Evolutionary conservation across 371 early-diverging fungal genomes (phyloP), one percentile per base, ranked within the genome.

Genomic region (Syncephalastrum sp.): DNA sequence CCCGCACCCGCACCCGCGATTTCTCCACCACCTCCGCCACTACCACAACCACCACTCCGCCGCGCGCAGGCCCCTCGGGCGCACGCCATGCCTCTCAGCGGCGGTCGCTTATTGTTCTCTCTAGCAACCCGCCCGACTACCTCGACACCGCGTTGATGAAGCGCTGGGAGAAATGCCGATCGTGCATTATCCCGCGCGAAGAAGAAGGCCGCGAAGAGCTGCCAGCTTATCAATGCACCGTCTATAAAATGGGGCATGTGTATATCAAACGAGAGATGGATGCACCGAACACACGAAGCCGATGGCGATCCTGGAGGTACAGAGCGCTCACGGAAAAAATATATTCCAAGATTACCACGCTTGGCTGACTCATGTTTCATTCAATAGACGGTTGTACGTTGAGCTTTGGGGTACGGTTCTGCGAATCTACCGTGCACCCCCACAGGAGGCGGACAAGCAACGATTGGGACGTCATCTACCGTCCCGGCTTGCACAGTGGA

Each of bases 211-310:
- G 55, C 6, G 72, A 78, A 56, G 69, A 70, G 41, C 52, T 78
- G 29, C 79, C 79, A 1, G 57, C 56, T 10, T 78, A 78, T 41
- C 38, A 69, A 27, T 78, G 79, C 48, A 69, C 79, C 1, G 75
- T 78, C 0, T 71, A 67, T 46, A 73, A 75, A 42, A 75, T 75
- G 75, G 79, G 79, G 3, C 72, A 78, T 64, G 70, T 78, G 6
- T 44, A 63, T 57, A 63, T 78, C 15, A 78, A 78, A 47, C 69
- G 66, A 42, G 75, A 75, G 52, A 59, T 63, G 38, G 79, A 78
- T 58, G 45, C 62, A 41, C 75, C 79, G 2, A 64, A 69, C 45
- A 56, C 65, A 1, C 59, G 61, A 47, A 61, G 64, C 3, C 61
- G 64, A 46, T 66, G 70, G 56, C 64, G 79, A 42, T 49, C 60